phyloP scores from a whole-genome alignment of 768 basidiomycete genomes.

The Boletus edulis region DNA sequence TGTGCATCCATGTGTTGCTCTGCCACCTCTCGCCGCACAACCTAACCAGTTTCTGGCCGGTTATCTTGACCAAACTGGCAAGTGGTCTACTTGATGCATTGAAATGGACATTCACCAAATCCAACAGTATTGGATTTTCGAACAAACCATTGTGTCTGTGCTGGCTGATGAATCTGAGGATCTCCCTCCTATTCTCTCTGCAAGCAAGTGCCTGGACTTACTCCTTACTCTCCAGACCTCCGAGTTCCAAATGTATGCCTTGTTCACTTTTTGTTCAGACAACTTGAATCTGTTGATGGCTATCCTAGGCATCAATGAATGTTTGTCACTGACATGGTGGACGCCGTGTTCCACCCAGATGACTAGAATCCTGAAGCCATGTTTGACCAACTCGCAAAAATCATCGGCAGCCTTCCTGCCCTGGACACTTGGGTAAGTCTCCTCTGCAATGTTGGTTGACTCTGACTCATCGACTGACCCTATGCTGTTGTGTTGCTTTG shows the following conservation, averaged over 20 bases:
- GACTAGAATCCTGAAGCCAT: slow-evolving; percentile 82
- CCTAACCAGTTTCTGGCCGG: slow-evolving; percentile 95
- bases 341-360: slow-evolving; percentile 87
- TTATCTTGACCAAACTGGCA: slow-evolving; percentile 89
- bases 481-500: neutral
- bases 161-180: slow-evolving; percentile 86
- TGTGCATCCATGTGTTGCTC: slow-evolving; percentile 87
- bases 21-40: slow-evolving; percentile 91
- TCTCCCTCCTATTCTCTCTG: slow-evolving; percentile 77
- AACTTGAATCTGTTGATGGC: slow-evolving; percentile 4
- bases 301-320: slow-evolving; percentile 88
- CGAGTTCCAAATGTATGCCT: slow-evolving; percentile 90
- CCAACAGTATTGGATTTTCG: slow-evolving; percentile 82
- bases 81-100: slow-evolving; percentile 17
- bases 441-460: no score
- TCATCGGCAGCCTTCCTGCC: slow-evolving; percentile 65
- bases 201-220: slow-evolving; percentile 92
- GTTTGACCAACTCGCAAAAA: slow-evolving; percentile 87
- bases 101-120: neutral
- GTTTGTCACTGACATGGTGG: slow-evolving; percentile 96
- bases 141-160: slow-evolving; percentile 65
- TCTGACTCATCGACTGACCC: neutral
- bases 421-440: slow-evolving; percentile 32
- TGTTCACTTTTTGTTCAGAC: neutral
- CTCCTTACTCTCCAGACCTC: slow-evolving; percentile 92